Percentiles rank a stretch among this genome's conserved stretches.
These are phyloP conservation scores for Neurospora tetrasperma DNA, from an alignment of 495 filamentous ascomycete species.

Conservation along the genomic window DNA sequence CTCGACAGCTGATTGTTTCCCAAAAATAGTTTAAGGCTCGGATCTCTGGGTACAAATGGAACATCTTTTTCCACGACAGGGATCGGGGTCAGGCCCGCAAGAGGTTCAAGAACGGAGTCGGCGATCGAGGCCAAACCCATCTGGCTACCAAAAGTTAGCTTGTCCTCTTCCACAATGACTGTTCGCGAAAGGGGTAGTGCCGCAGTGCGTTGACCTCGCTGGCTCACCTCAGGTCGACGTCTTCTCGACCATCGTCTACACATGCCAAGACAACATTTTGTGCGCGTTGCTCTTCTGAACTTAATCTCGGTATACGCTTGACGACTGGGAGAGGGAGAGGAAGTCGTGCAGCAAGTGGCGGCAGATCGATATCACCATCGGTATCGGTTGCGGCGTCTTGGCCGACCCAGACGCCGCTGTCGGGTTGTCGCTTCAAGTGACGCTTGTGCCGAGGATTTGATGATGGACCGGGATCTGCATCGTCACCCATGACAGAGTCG, in stretches of 20 bases:
- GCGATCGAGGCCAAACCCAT: constrained; percentile 28
- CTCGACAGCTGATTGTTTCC: constrained; percentile 46
- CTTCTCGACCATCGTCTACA: constrained; percentile 49
- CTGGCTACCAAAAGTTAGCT: constrained; percentile 17
- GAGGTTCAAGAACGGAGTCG: constrained; percentile 40
- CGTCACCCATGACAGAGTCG: constrained; percentile 28
- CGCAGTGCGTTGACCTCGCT: neutral
- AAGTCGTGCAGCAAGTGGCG: constrained; percentile 7
- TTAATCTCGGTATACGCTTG: constrained; percentile 1
- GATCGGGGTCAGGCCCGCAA: constrained; percentile 49
- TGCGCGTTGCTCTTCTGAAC: constrained; percentile 23
- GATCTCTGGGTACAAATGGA: constrained; percentile 30
- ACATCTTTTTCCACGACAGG: constrained; percentile 30
- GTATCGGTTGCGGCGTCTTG: constrained; percentile 45
- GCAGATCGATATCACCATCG: constrained; percentile 25
- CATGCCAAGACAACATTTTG: constrained; percentile 39
- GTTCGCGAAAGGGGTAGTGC: neutral
- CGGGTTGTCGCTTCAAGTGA: constrained; percentile 52
- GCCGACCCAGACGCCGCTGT: constrained; percentile 77
- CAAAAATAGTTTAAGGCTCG: constrained; percentile 54
- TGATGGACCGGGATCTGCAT: constrained; percentile 16
- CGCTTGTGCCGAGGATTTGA: constrained; percentile 38
- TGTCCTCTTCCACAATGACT: neutral
- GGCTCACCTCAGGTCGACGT: constrained; percentile 57
- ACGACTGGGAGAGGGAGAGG: constrained; percentile 1